Base-by-base conservation (phyloP, 2,329 filamentous ascomycete species). In the Calycina marina region DNA sequence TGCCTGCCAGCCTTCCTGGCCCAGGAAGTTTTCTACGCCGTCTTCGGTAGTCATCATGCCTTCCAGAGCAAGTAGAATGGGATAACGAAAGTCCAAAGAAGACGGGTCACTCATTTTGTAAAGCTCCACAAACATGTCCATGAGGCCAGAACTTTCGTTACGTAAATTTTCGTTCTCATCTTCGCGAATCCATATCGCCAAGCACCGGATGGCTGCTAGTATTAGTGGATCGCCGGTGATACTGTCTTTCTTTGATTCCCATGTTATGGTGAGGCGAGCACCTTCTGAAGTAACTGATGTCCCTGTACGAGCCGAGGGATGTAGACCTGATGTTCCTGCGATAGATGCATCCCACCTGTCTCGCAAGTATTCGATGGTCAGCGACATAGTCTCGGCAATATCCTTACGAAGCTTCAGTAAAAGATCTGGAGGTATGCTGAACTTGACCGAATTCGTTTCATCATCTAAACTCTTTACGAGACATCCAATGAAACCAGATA, bases 321-420 rank as follows among this genome's bases (percentile, higher is more conserved):
- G 69, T 5, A 78, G 49, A 3, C 72, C 72, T 49, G 67, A 62
- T 5, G 69, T 67, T 8, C 72, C 74, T 3, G 72, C 67, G n/a
- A 69, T 58, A 2, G 69, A 67, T 4, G 69, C 70, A 46, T 81
- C 76, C 70, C 72, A 80, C n/a, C 75, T 58, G 46, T 81, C 77
- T 25, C 74, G 66, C 2, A 81, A 60, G 48, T 73, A 76, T 52
- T 80, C 76, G 37, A 75, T 63, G 0, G 67, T 64, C 2, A 74
- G 53, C 0, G 70, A 71, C 47, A 79, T 62, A 3, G 74, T 72
- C 45, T 81, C 76, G 1, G 66, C 61, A 31, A 80, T 63, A 33
- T 64, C 59, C 30, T 63, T 69, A 24, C 72, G 64, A 4, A 80
- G 55, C 43, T 70, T 72, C 10, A 80, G 56, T 15, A 81, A 61